Base-by-base conservation (phyloP, 768 basidiomycete genomes). In the Collybia nuda region DNA sequence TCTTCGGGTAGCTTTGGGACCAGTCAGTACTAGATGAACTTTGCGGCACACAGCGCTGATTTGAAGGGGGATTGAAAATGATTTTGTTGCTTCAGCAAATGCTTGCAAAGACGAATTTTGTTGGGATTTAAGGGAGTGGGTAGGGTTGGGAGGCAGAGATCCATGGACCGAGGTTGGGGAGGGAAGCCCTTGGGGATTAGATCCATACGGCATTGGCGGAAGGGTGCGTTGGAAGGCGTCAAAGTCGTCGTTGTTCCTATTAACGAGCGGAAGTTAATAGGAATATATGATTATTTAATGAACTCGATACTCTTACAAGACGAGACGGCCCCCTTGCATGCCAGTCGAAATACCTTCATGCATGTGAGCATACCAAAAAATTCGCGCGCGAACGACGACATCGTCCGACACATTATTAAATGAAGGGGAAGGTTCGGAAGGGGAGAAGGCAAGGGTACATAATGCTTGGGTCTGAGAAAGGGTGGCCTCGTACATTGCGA, bases 311-410 rank as follows among this genome's bases (percentile, higher is more conserved):
- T 56, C 90, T 59, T 70, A 92, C 91, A 96, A 68, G 40, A 87
- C 73, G 41, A 96, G 76, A 35, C 91, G 85, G 2, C 91, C 87
- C n/a, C 94, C 94, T 44, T 85, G 79, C 51, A 95, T 76, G 18
- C 87, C 94, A 7, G 82, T 88, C 1, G 84, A 82, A 18, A 94
- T 78, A 23, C 91, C 90, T 67, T 96, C 94, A 52, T 90, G 85
- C 21, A 88, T 81, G 55, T 93, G 82, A 6, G 88, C 84, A 59
- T 93, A 96, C 90, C 92, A 96, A 64, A 92, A 95, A 26, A 95
- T 76, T 24, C 93, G 77, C 2, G 90, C 85, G 28, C 90, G 82
- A 28, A 88, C 74, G 40, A 75, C 65, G 29, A 85, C 81, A 45
- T 87, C 80, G 44, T 85, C 83, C 28, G 77, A 73, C 41, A 73